Base-by-base conservation (phyloP, 2,329 filamentous ascomycete genomes). In the Aaosphaeria arxii region DNA sequence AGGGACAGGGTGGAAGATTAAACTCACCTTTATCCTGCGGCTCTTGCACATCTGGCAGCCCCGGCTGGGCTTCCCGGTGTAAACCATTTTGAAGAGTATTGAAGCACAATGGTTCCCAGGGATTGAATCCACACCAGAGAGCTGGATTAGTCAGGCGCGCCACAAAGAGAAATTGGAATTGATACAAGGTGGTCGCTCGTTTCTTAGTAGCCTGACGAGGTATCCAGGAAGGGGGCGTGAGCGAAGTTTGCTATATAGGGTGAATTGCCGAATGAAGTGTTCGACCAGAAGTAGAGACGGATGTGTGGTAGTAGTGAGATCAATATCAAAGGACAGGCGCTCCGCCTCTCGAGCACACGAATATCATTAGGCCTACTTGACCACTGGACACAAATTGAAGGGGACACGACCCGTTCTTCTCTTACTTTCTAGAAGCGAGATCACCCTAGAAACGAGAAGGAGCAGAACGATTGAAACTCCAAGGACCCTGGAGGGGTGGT, bases 31-130 rank as follows among this genome's bases (percentile, higher is more conserved):
- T 64, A 89, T 89, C 58, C 86, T 79, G 55, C 86, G 78, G 33
- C 80, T 86, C 64, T 86, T 81, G 66, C 86, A 89, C 81, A 86
- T 88, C 72, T 87, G 85, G 61, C 86, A 89, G 59, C 85, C 86
- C 43, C 68, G 63, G 51, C 64, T 70, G 35, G 71, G 71, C 53
- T 72, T 73, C 33, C 70, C 70, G 13, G 67, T 71, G 42, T 71
- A 72, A 30, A 71, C 69, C 69, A 72, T 72, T 11, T 43, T 59
- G 52, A n/a, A 36, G 9, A n/a, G n/a, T 9, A 36, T 9, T n/a
- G 7, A n/a, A 36, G 9, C 7, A 36, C 9, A 36, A 36, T n/a
- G n/a, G n/a, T 36, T 36, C n/a, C 33, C 9, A 4, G 9, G 9
- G 33, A 36, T 9, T 36, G n/a, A 36, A 9, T 36, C 7, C n/a